Base-by-base conservation (phyloP, 2,329 filamentous ascomycete species). In the Eutypella sp. region DNA sequence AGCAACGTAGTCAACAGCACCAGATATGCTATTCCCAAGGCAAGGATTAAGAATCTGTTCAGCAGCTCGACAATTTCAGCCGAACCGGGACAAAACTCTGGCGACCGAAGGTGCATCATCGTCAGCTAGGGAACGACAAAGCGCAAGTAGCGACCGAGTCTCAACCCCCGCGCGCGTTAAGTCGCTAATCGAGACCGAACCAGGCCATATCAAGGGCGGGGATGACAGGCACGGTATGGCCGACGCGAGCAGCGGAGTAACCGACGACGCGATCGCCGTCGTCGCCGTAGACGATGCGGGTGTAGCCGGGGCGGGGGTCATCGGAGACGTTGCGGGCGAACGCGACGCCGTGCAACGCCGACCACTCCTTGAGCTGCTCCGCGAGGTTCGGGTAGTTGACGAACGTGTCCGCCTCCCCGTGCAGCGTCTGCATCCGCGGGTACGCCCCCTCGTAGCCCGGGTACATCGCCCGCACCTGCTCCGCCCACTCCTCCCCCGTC, bases 361-460 rank as follows among this genome's bases (percentile, higher is more conserved):
- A 61, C 69, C 69, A 72, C 49, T 71, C 59, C 58, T 72, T 71
- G 42, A 69, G 61, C 45, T 67, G 67, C 60, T 76, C 74, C 4
- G 68, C 57, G 44, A 73, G 70, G 57, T 75, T 75, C 47, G 63
- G 60, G 24, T 68, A 71, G 9, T 63, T 59, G 3, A 76, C 62
- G 0, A 66, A 71, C 2, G 57, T 57, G 48, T 76, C 73, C 1
- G 53, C 53, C 8, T 63, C 67, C 23, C 73, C 73, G 54, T 76
- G 73, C 58, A 69, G 73, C 42, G 75, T 64, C 52, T 74, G 71
- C 65, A 77, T 71, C 37, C 64, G 65, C 3, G 73, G 72, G 4
- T 70, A 63, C 0, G 62, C 42, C 2, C 72, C 71, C 16, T 52
- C 66, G 49, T 72, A 73, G 11, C 64, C 63, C 0, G 69, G 66